These are phyloP conservation scores for Colletotrichum sp. DNA, from an alignment of 2,329 filamentous ascomycete genomes.

Conservation along the genomic window DNA sequence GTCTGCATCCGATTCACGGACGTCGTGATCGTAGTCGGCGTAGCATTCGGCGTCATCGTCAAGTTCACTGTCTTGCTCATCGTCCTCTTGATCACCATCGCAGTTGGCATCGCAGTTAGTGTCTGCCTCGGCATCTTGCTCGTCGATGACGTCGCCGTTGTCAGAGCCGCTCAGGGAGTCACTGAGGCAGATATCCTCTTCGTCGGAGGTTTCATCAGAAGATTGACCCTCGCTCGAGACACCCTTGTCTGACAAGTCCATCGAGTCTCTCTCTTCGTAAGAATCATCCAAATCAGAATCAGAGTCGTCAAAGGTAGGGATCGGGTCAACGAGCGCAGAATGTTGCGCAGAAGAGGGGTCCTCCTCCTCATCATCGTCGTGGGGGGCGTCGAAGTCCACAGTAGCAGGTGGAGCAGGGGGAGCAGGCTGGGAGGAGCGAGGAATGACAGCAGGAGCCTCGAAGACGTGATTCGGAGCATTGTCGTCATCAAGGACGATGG, in stretches of 20 bases:
- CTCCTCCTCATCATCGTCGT: neutral
- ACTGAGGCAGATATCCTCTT: constrained; percentile 10
- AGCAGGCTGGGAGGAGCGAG: neutral
- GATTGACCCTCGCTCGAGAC: neutral
- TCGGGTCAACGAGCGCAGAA: neutral
- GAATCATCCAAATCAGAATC: neutral
- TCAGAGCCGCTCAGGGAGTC: constrained; percentile 26
- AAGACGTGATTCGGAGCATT: neutral
- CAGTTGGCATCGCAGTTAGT: neutral
- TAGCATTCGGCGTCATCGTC: neutral
- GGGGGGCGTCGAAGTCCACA: neutral
- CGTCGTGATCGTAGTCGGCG: neutral
- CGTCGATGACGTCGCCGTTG: constrained; percentile 34
- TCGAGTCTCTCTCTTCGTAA: neutral
- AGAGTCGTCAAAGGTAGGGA: neutral
- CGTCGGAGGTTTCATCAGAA: neutral
- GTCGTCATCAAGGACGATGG: neutral
- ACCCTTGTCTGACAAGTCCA: neutral
- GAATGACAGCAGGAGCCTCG: neutral
- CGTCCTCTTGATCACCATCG: neutral
- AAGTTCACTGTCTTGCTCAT: neutral
- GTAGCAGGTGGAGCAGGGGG: neutral
- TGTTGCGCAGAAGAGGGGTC: neutral
- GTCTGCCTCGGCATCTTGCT: constrained; percentile 25
- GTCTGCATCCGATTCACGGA: neutral